Evolutionary conservation across 371 early-diverging fungal genomes (phyloP), one percentile per base, ranked within the genome.

Genomic region (Choanephora cucurbitarum): DNA sequence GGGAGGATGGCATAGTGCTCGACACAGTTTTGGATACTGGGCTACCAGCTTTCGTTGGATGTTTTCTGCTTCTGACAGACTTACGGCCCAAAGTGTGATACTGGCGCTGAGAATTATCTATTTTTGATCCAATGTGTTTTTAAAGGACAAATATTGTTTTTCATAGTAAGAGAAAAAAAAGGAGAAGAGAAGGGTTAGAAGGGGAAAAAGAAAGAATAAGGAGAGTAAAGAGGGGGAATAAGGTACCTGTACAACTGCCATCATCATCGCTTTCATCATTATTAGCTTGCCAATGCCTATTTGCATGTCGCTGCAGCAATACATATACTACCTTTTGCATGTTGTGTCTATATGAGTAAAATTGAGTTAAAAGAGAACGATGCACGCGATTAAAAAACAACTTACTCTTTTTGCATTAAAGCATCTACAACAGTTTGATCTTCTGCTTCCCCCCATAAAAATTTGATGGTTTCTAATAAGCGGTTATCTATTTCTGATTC

Each of bases 301-400:
- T 72, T 13, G 79, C 73, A 55, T 75, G 79, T 40, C 71, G 75
- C 40, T 75, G 72, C 22, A 79, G 61, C 14, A 79, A 56, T 9
- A 75, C 79, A 56, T 79, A 79, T 3, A 75, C 71, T 3, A 79
- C 79, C 44, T 79, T 79, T 64, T 79, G 79, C 79, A 79, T 79
- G 52, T 79, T 79, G 22, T 73, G 72, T 44, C 77, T 77, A 58
- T 28, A 28, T 28, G 3, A 3, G 7, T 28, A 5, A 7, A 5
- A 3, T 28, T 28, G 13, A 37, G n/a, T 33, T 33, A 22, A 17
- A 46, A 21, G n/a, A 28, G 9, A 23, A 34, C 18, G 6, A 24
- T 52, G n/a, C 5, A 28, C 28, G 7, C 3, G 52, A 57, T 31
- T 22, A 24, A 56, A 15, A 51, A 23, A 44, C 28, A 24, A 18